Conservation (phyloP, 768 basidiomycete species). For the Pisolithus albus region DNA sequence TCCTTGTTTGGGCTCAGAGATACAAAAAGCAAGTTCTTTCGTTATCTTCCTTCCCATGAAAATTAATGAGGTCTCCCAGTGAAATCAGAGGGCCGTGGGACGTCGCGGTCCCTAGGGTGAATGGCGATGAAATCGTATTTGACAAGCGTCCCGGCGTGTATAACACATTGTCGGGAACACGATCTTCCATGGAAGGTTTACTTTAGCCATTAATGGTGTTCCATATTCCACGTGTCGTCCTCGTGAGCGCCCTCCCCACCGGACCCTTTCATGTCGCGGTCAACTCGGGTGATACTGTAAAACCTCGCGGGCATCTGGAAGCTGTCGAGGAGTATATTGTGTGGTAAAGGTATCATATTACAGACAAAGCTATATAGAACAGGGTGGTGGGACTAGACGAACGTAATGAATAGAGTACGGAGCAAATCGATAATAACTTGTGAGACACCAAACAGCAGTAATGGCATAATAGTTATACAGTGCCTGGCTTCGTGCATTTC, state of each 20-base stretch:
- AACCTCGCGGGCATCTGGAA: not conserved
- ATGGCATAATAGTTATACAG: constrained; percentile 26
- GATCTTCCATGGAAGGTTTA: constrained; percentile 20
- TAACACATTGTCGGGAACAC: constrained; percentile 18
- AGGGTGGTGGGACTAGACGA: constrained; percentile 24
- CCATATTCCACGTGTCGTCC: constrained; percentile 20
- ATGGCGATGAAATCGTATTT: constrained; percentile 37
- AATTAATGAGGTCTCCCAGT: constrained; percentile 33
- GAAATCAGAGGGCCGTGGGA: constrained; percentile 91
- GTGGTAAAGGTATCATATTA: constrained; percentile 33
- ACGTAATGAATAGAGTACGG: constrained; percentile 26
- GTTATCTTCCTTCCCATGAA: constrained; percentile 6
- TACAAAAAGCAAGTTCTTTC: constrained; percentile 69
- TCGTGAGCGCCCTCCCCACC: constrained; percentile 14
- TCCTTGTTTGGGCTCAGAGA: constrained; percentile 78
- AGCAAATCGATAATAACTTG: constrained; percentile 18
- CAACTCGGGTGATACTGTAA: not conserved
- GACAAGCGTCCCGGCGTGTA: constrained; percentile 18
- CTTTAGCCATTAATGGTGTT: constrained; percentile 10
- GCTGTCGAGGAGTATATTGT: constrained; percentile 14
- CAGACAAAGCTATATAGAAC: constrained; percentile 32
- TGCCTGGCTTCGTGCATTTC: constrained; percentile 11
- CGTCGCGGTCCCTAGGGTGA: constrained; percentile 70
- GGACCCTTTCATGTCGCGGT: too few species aligned
- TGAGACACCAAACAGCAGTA: constrained; percentile 17